phyloP scores from a whole-genome alignment of 2,329 filamentous ascomycete species.

The Fusarium buharicum region DNA sequence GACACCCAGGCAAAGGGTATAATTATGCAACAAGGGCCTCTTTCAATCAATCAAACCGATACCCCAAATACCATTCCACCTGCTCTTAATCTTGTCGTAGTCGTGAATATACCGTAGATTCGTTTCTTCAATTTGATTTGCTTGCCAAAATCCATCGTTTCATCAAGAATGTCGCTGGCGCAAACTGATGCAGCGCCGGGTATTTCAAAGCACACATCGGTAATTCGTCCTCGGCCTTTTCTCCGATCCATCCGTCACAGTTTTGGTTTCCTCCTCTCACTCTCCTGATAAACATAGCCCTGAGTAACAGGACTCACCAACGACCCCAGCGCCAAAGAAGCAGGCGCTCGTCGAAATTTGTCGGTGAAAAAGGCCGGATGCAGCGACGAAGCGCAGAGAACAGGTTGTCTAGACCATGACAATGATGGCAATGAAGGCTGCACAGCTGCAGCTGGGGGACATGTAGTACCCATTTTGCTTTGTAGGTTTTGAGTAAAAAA shows the following conservation, averaged over 20 bases:
- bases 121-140: not conserved
- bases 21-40: constrained; percentile 40
- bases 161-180: not conserved
- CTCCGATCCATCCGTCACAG: constrained; percentile 47
- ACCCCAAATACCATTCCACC: constrained; percentile 6
- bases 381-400: constrained; percentile 60
- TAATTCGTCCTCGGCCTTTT: not conserved
- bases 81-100: not conserved
- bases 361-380: constrained; percentile 83
- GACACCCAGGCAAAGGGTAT: constrained; percentile 39
- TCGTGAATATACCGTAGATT: constrained; percentile 5
- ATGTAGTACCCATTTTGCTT: constrained; percentile 29
- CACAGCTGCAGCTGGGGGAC: constrained; percentile 20
- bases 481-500: not conserved
- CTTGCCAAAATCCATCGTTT: not conserved
- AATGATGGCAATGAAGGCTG: constrained; percentile 15
- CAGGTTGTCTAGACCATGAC: constrained; percentile 11
- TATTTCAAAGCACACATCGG: constrained; percentile 5
- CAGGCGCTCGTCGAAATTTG: constrained; percentile 66
- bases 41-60: constrained; percentile 39
- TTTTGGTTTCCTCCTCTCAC: constrained; percentile 46
- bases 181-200: not conserved
- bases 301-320: constrained; percentile 63
- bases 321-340: constrained; percentile 42
- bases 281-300: constrained; percentile 69